Percentiles rank a stretch among this genome's conserved stretches.
These are phyloP conservation scores for Phytophthora aleatoria DNA, from an alignment of 352 stramenopile genomes.

Conservation along the genomic window DNA sequence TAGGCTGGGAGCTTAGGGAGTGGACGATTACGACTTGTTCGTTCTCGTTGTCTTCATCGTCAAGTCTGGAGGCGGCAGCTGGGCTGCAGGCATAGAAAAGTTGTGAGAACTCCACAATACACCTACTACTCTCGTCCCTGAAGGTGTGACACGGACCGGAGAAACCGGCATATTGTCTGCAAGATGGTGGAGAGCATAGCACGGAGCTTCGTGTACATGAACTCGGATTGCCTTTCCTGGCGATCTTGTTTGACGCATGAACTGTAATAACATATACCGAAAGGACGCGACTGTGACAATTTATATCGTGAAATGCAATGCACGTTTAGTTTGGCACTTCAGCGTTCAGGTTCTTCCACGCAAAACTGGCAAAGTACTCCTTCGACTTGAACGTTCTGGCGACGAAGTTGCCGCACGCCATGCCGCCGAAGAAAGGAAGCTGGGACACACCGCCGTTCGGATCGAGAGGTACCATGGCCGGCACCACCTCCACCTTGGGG, in stretches of 20 bases:
- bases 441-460: slow-evolving; percentile 55
- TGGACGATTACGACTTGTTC: neutral
- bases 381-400: slow-evolving; percentile 50
- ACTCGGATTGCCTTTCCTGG: slow-evolving; percentile 11
- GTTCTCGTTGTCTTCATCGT: neutral
- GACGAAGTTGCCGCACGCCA: slow-evolving; percentile 53
- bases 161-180: neutral
- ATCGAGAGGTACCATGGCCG: slow-evolving; percentile 47
- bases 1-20: neutral
- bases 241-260: neutral
- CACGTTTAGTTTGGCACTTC: slow-evolving; percentile 29
- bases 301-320: neutral
- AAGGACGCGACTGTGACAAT: slow-evolving; percentile 12
- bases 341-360: slow-evolving; percentile 40
- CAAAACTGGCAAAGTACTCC: slow-evolving; percentile 47
- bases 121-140: neutral
- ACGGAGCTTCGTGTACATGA: slow-evolving; percentile 16
- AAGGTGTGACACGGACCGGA: slow-evolving; percentile 5
- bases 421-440: slow-evolving; percentile 49
- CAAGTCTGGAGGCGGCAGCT: neutral
- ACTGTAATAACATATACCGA: slow-evolving; percentile 22
- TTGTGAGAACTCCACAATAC: neutral
- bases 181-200: slow-evolving; percentile 1
- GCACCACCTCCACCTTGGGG: slow-evolving; percentile 38
- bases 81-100: neutral